These are phyloP conservation scores for Tremella fuciformis DNA, from an alignment of 768 basidiomycete species.

Conservation along the genomic window DNA sequence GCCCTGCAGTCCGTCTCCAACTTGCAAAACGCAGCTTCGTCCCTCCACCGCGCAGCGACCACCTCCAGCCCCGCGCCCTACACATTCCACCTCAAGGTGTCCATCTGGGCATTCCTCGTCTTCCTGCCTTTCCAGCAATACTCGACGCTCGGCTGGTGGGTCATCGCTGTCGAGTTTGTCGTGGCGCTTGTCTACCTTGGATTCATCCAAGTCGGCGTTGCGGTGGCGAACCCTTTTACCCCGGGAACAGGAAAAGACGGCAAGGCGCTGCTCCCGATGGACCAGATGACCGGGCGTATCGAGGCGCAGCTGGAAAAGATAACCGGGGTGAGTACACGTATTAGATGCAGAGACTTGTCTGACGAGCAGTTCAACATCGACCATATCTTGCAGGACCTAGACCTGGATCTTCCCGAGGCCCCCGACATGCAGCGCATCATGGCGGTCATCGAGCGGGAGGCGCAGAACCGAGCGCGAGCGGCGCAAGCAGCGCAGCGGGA, in stretches of 20 bases:
- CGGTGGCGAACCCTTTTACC: conserved; percentile 39
- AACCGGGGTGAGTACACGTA: not conserved
- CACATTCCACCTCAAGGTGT: conserved; percentile 39
- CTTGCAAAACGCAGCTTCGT: conserved; percentile 41
- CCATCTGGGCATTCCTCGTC: conserved; percentile 60
- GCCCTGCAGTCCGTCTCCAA: conserved; percentile 23
- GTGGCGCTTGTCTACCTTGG: conserved; percentile 73
- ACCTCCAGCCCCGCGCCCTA: conserved; percentile 50
- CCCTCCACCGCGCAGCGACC: conserved; percentile 45
- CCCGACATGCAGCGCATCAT: no score
- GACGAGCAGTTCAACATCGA: no score
- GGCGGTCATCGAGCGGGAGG: no score
- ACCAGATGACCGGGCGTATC: not conserved
- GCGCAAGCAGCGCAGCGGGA: no score
- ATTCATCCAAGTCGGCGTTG: conserved; percentile 62
- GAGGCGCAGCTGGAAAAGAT: not conserved
- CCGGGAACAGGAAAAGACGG: not conserved
- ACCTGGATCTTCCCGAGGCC: no score
- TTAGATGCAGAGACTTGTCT: no score
- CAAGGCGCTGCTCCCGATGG: not conserved
- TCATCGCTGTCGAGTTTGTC: conserved; percentile 65
- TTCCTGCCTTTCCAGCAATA: conserved; percentile 75
- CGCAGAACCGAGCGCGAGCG: no score
- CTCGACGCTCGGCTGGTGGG: conserved; percentile 62
- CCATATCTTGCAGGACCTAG: no score